These are phyloP conservation scores for Apophysomyces variabilis DNA, from an alignment of 371 early-diverging fungal species.

Conservation along the genomic window DNA sequence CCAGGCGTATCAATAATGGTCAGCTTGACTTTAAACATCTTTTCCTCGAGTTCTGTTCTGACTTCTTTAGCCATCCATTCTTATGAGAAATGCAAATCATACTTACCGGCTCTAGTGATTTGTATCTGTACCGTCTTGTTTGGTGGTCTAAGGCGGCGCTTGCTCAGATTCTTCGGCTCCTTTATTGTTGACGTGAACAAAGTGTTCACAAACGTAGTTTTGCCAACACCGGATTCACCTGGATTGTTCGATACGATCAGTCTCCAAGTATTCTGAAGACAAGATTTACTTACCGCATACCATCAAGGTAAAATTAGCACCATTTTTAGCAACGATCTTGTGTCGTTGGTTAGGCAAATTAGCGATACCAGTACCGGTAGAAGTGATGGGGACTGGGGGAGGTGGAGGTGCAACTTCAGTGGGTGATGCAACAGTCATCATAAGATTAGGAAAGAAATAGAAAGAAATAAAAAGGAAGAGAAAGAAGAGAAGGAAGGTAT, in stretches of 20 bases:
- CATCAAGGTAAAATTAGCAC: slow-evolving; percentile 95
- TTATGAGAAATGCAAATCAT: not conserved
- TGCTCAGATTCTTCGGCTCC: slow-evolving; percentile 86
- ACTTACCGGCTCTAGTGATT: slow-evolving; percentile 87
- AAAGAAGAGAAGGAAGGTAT: not conserved
- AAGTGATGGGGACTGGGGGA: slow-evolving; percentile 55
- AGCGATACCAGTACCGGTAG: slow-evolving; percentile 92
- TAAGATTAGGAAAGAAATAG: slow-evolving; percentile 5
- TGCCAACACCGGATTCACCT: slow-evolving; percentile 77
- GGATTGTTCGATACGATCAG: not conserved
- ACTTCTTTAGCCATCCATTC: not conserved
- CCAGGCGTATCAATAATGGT: slow-evolving; percentile 93
- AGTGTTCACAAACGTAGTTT: slow-evolving; percentile 91
- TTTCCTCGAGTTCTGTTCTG: slow-evolving; percentile 88
- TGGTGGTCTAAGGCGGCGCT: slow-evolving; percentile 79
- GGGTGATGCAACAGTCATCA: slow-evolving; percentile 34
- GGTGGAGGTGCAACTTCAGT: slow-evolving; percentile 39
- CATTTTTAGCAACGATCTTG: slow-evolving; percentile 93
- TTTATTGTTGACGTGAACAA: slow-evolving; percentile 86
- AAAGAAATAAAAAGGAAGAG: slow-evolving; percentile 13
- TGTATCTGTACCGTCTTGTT: slow-evolving; percentile 94
- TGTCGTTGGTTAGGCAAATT: slow-evolving; percentile 98
- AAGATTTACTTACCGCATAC: slow-evolving; percentile 83
- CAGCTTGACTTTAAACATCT: slow-evolving; percentile 93
- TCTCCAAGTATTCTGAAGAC: slow-evolving; percentile 1